Evolutionary conservation across 768 basidiomycete species (phyloP).

Genomic region (Lanmaoa rubissima): DNA sequence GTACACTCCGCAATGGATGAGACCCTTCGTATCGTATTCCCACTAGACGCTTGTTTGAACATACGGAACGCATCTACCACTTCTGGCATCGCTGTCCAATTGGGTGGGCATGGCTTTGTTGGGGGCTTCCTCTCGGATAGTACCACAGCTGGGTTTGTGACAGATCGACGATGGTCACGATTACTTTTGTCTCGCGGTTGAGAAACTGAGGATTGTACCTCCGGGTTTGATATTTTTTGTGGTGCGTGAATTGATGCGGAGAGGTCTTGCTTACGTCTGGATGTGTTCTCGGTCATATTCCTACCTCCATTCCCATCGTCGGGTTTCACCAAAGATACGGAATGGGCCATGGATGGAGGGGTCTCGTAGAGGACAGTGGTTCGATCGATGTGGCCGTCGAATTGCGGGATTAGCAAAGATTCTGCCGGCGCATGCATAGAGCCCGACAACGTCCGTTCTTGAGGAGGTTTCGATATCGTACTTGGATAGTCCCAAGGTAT

Average conservation of each 20-base stretch:
- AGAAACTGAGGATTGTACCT: background rate
- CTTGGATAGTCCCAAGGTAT: background rate
- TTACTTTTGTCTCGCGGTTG: background rate
- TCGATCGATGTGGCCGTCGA: background rate
- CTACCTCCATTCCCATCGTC: background rate
- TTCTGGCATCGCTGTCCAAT: conserved; percentile 21
- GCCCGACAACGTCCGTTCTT: conserved; percentile 3
- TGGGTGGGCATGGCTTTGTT: background rate
- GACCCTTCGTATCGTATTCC: conserved; percentile 4
- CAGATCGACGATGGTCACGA: background rate
- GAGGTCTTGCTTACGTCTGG: background rate
- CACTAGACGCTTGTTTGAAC: conserved; percentile 8
- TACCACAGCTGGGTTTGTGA: background rate
- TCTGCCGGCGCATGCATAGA: conserved; percentile 19
- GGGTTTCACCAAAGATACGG: background rate
- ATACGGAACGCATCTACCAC: conserved; percentile 16
- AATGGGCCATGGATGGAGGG: background rate
- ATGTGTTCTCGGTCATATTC: background rate
- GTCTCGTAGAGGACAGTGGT: background rate
- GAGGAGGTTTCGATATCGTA: background rate
- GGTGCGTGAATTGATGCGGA: conserved; percentile 16
- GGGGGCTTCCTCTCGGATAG: background rate
- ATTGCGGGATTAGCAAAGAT: background rate
- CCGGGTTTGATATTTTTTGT: background rate
- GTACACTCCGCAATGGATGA: conserved; percentile 3